A percentile compares a stretch with the other conserved stretches of the same genome.
phyloP scores from a whole-genome alignment of 805 yeast genomes.

The Komagataella mondaviorum region DNA sequence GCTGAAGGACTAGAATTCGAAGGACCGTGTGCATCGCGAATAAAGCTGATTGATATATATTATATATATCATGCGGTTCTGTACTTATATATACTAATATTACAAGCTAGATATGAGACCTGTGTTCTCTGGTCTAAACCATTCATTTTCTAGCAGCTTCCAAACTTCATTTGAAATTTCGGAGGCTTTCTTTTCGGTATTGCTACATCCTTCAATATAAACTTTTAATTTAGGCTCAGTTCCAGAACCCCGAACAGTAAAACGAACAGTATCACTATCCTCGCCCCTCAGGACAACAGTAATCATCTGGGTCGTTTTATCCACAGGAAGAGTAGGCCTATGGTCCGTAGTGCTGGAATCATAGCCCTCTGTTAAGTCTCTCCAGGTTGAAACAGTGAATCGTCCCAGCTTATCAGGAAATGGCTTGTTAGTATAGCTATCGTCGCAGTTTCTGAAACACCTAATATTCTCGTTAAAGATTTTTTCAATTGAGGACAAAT shows the following conservation, averaged over 20 bases:
- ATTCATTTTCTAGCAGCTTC: constrained; percentile 38
- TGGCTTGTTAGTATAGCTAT: constrained; percentile 5
- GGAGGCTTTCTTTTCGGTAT: constrained; percentile 30
- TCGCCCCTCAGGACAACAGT: constrained; percentile 36
- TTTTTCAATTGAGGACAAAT: constrained; percentile 31
- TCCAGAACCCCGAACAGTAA: constrained; percentile 90
- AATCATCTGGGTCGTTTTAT: constrained; percentile 74
- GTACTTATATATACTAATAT: constrained; percentile 11
- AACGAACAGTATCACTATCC: constrained; percentile 28
- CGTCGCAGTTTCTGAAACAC: constrained; percentile 4
- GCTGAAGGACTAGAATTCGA: neutral
- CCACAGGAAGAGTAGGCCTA: constrained; percentile 56
- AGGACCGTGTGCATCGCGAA: neutral
- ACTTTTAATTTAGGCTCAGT: constrained; percentile 93
- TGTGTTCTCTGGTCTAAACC: constrained; percentile 52
- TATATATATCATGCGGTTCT: too few species aligned
- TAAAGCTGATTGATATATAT: too few species aligned
- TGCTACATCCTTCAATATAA: constrained; percentile 67
- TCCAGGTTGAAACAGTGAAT: constrained; percentile 48
- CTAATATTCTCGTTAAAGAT: constrained; percentile 38
- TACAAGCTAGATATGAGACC: constrained; percentile 1
- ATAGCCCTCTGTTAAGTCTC: constrained; percentile 76
- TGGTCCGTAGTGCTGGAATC: constrained; percentile 54
- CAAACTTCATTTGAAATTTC: constrained; percentile 52
- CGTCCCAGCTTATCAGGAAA: constrained; percentile 42